Evolutionary conservation across 768 basidiomycete species (phyloP), one percentile per base, ranked within the genome.

Genomic region (Coprinellus micaceus): DNA sequence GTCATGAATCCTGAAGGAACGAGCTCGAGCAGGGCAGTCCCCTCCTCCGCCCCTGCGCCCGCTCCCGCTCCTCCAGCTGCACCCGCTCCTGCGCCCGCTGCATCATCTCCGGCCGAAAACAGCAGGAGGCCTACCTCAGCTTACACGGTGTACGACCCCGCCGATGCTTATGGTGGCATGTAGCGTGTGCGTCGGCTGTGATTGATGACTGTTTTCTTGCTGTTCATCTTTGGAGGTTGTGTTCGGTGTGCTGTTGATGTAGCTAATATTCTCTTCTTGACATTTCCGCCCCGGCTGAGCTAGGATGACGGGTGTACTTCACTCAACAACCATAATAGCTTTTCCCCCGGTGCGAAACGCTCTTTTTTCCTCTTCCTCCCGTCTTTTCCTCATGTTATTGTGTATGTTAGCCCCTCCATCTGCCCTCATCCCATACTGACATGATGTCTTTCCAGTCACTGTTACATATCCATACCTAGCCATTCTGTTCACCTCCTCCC

Each of bases 161-260:
- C 26, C 13, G 61, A 62, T 40, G 61, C 51, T 17, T 62, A 62
- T 28, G 58, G 58, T 4, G 58, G 58, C 15, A 59, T 58, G 52
- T 58, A 43, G 40, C 40, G n/a, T 43, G 15, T 43, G 13, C 40
- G 13, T 56, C 17, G 12, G 17, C 29, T 29, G 26, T 43, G 28
- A 44, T 37, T 19, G 39, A 40, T 43, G 26, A 30, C 26, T 28
- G 37, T 30, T 53, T 55, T 28, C 11, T 12, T 28, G 13, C n/a
- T 36, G 17, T 37, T 19, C 45, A 21, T 37, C 40, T 9, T 43
- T 43, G 13, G 40, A 17, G 40, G 6, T 9, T 37, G 36, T 43
- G 40, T 43, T 46, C n/a, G 15, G 21, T 51, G 11, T 57, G 21
- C 15, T 39, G 47, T 28, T 56, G 48, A 25, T 43, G 40, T 43